Evolutionary conservation across 331 rosid genomes (phyloP), one percentile per base, ranked within the genome.

Genomic region (Malus hybrid): DNA sequence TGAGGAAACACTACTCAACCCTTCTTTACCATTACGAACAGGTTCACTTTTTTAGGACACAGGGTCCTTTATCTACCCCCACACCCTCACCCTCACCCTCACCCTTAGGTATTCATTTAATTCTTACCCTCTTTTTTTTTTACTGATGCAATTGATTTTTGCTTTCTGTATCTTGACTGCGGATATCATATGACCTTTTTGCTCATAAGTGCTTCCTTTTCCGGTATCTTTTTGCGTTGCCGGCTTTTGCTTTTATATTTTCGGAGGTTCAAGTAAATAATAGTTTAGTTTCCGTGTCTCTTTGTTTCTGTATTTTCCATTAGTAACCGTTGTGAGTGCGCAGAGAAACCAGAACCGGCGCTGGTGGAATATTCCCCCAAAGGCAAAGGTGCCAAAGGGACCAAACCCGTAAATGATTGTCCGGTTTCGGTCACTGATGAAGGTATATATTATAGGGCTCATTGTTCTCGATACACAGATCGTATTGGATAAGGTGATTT

Each of bases 11-110:
- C 79, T 95, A 95, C 74, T 77, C 76, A 6, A 88, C 80, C 82
- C 97, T 90, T 66, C 99, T 95, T 13, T 92, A 78, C 81, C 93
- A 90, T 82, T 95, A 88, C 55, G 99, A 95, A 60, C 99, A 92
- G 73, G 97, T 92, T 82, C 79, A 95, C 79, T 87, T 89, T 76
- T 92, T 90, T 52, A 83, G 84, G 76, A 80, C 77, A 52, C 87
- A 83, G 64, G 99, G 93, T 68, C 90, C 93, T 84, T 63, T 84
- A 9, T 81, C 66, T 78, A 78, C 80, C 34, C 96, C 10, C 9
- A 34, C 39, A 34, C 10, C 29, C 29, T 28, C 29, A 5, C 57
- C 61, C 22, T 6, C 61, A 16, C 14, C 48, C 50, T 44, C 50
- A 50, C 8, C 56, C 9, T 50, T 88, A 63, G 96, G 97, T 90